Conservation (phyloP, 768 basidiomycete species). For the Cyathus striatus region DNA sequence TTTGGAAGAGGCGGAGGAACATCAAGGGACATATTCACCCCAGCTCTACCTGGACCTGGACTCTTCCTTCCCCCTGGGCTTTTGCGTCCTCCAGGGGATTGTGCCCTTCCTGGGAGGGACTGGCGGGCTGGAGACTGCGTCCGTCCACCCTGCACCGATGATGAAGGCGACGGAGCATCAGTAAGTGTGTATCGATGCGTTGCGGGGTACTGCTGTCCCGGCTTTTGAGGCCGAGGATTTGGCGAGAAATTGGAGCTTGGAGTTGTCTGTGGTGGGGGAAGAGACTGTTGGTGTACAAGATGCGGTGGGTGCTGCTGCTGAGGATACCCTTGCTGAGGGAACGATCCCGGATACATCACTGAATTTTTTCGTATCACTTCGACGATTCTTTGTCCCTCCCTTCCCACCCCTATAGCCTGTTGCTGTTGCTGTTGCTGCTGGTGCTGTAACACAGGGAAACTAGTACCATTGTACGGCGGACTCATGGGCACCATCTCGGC, state of each 20-base stretch:
- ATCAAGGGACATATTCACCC: no score
- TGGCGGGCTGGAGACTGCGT: neutral
- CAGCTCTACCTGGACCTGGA: slow-evolving; percentile 7
- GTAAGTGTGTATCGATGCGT: slow-evolving; percentile 43
- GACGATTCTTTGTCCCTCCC: slow-evolving; percentile 41
- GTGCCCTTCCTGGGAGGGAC: neutral
- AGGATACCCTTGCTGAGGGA: slow-evolving; percentile 4
- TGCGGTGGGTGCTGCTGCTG: neutral
- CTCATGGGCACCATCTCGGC: slow-evolving; percentile 18
- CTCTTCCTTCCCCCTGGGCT: slow-evolving; percentile 7
- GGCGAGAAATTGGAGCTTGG: neutral
- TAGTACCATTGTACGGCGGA: slow-evolving; percentile 19
- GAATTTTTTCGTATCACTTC: slow-evolving; percentile 54
- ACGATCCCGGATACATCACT: no score
- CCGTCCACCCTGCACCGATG: neutral
- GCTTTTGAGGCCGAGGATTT: slow-evolving; percentile 7
- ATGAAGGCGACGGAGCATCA: slow-evolving; percentile 25
- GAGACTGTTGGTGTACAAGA: neutral
- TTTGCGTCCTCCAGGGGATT: slow-evolving; percentile 2
- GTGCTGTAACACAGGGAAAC: slow-evolving; percentile 14
- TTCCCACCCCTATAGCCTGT: slow-evolving; percentile 9
- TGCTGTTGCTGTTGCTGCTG: slow-evolving; percentile 7
- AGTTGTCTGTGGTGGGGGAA: neutral
- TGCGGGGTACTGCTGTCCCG: slow-evolving; percentile 25
- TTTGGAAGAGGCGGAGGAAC: neutral